Conservation (phyloP, 306 rosid genomes). For the Castanea mollissima region DNA sequence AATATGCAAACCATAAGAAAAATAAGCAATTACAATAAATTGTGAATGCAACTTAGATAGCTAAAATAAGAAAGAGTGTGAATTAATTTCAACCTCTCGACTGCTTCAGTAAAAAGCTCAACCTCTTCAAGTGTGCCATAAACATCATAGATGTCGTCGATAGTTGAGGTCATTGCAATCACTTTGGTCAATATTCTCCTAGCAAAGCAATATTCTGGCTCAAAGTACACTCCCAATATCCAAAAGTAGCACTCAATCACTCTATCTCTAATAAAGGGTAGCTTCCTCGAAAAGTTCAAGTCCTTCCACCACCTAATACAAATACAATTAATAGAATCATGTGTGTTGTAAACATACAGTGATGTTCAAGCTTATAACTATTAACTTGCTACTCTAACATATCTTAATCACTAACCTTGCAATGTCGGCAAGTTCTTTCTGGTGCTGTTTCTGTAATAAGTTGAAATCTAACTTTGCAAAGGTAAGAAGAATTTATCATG, state of each 20-base stretch:
- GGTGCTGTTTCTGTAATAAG: slow-evolving; percentile 24
- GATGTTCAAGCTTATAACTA: not conserved
- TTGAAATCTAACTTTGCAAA: slow-evolving; percentile 34
- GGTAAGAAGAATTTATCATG: not conserved
- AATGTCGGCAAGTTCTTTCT: slow-evolving; percentile 6
- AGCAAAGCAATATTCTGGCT: slow-evolving; percentile 20
- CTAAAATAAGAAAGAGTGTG: not conserved
- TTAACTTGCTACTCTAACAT: not conserved
- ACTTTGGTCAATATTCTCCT: slow-evolving; percentile 31
- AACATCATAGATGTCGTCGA: slow-evolving; percentile 49
- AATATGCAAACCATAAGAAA: not conserved
- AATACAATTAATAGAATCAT: not conserved
- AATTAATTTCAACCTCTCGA: slow-evolving; percentile 26
- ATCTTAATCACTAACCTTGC: not conserved
- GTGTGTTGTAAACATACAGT: not conserved
- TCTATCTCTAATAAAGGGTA: slow-evolving; percentile 41
- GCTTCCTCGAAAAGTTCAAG: slow-evolving; percentile 13
- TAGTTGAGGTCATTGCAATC: not conserved
- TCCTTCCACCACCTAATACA: slow-evolving; percentile 44
- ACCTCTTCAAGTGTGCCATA: slow-evolving; percentile 44
- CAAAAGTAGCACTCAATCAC: slow-evolving; percentile 26
- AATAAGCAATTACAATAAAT: not conserved
- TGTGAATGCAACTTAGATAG: not conserved
- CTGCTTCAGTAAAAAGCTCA: slow-evolving; percentile 33
- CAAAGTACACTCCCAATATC: slow-evolving; percentile 11